These are phyloP conservation scores for Candida nitratophila DNA, from an alignment of 805 yeast genomes.

Conservation along the genomic window DNA sequence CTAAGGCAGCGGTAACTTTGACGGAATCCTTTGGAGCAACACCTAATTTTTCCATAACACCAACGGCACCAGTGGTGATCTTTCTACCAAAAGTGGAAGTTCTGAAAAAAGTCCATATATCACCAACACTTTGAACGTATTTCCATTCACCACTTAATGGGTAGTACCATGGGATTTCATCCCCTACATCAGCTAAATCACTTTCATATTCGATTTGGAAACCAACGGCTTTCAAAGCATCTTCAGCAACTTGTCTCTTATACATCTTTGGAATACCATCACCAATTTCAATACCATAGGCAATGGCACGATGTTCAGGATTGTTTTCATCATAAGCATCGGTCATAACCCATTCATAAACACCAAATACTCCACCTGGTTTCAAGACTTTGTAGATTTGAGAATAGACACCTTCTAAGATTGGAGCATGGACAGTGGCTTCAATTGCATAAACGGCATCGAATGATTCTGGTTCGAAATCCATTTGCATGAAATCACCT, in stretches of 20 bases:
- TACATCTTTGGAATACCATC: conserved; percentile 99
- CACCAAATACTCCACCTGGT: conserved; percentile 98
- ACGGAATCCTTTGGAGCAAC: conserved; percentile 89
- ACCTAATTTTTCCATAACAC: conserved; percentile 76
- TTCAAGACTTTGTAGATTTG: conserved; percentile 93
- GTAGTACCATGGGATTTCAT: conserved; percentile 94
- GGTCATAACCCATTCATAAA: conserved; percentile 99
- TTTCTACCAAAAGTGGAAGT: conserved; percentile 82
- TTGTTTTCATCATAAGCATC: conserved; percentile 82
- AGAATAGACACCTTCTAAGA: conserved; percentile 88
- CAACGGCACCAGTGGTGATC: conserved; percentile 73
- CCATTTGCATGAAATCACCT: conserved; percentile 99
- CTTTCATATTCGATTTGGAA: conserved; percentile 68
- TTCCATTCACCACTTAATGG: conserved; percentile 94
- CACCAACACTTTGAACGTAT: conserved; percentile 72
- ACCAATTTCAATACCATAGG: conserved; percentile 96
- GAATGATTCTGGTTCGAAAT: conserved; percentile 80
- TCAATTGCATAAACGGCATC: conserved; percentile 98
- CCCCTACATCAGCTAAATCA: conserved; percentile 79
- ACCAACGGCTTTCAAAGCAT: conserved; percentile 82
- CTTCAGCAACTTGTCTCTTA: conserved; percentile 73
- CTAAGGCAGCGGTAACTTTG: conserved; percentile 87
- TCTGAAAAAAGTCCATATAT: conserved; percentile 79
- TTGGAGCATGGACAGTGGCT: conserved; percentile 98
- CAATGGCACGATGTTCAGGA: conserved; percentile 86